Evolutionary conservation across 2,329 filamentous ascomycete genomes (phyloP).

Genomic region (Fusarium luffae): DNA sequence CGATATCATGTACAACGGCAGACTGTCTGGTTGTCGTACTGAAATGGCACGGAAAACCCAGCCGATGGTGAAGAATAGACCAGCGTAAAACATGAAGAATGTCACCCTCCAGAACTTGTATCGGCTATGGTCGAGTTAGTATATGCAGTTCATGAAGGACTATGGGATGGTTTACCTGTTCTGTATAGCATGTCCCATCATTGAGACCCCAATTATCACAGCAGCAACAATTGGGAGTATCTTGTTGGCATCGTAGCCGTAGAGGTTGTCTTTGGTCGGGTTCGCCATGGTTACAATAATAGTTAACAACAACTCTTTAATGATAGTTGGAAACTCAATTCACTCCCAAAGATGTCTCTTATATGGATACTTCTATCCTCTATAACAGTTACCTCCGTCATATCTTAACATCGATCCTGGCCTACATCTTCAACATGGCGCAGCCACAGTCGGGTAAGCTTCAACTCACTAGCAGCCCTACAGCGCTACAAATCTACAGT

Average conservation of each 20-base stretch:
- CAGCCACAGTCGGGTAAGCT: constrained; percentile 17
- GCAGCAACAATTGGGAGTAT: constrained; percentile 37
- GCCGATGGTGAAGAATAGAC: constrained; percentile 38
- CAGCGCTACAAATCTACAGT: constrained; percentile 34
- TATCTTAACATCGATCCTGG: background rate
- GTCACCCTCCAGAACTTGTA: constrained; percentile 44
- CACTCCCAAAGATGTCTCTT: background rate
- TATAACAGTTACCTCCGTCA: background rate
- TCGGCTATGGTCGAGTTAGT: constrained; percentile 14
- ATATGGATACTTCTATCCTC: background rate
- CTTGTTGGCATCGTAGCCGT: constrained; percentile 43
- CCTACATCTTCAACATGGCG: constrained; percentile 12
- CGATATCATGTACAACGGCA: constrained; percentile 42
- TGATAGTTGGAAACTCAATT: too few species aligned
- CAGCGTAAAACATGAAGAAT: constrained; percentile 45
- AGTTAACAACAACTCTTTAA: background rate
- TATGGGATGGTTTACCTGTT: constrained; percentile 15
- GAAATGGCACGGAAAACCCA: constrained; percentile 39
- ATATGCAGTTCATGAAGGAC: accelerated
- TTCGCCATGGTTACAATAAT: constrained; percentile 16
- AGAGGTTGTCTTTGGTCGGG: constrained; percentile 38
- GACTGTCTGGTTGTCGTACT: constrained; percentile 34
- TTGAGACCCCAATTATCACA: constrained; percentile 34
- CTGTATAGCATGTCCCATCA: constrained; percentile 31
- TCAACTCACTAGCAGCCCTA: constrained; percentile 19